Conservation (phyloP, 1,139 yeast genomes). For the Suhomyces choctaworum region DNA sequence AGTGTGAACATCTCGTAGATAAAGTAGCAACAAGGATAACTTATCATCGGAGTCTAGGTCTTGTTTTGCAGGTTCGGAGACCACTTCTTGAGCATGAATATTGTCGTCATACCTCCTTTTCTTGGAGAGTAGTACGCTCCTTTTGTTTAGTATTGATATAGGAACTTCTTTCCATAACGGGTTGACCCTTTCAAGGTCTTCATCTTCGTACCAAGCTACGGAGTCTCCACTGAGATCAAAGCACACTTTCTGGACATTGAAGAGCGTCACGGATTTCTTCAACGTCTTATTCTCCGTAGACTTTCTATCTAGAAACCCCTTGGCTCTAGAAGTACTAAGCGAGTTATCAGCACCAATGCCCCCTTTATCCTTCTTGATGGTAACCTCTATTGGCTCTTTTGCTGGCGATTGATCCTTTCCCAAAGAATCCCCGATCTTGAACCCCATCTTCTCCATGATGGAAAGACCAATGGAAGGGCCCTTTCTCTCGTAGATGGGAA, state of each 20-base stretch:
- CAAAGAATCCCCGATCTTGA: slow-evolving; percentile 43
- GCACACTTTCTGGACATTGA: slow-evolving; percentile 24
- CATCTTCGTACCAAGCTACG: slow-evolving; percentile 16
- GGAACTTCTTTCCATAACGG: slow-evolving; percentile 28
- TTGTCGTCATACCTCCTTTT: slow-evolving; percentile 2
- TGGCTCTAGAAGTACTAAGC: background rate
- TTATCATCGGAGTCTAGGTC: slow-evolving; percentile 7
- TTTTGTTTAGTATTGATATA: background rate
- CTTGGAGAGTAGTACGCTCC: background rate
- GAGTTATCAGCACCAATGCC: slow-evolving; percentile 15
- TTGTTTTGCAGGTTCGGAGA: background rate
- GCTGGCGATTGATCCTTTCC: slow-evolving; percentile 25
- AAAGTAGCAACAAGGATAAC: slow-evolving; percentile 20
- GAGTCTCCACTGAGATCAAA: slow-evolving; percentile 31
- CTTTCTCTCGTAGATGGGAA: slow-evolving; percentile 12
- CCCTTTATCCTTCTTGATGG: slow-evolving; percentile 14
- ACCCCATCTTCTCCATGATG: slow-evolving; percentile 62
- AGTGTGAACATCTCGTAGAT: slow-evolving; percentile 35
- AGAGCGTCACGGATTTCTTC: slow-evolving; percentile 8
- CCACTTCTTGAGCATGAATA: no score
- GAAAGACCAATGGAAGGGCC: slow-evolving; percentile 43
- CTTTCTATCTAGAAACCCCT: slow-evolving; percentile 2
- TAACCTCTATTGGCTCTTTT: slow-evolving; percentile 13
- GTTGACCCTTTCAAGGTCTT: slow-evolving; percentile 17
- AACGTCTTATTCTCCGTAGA: background rate